Base-by-base conservation (phyloP, 1,139 yeast species). In the Saccharomycopsis hybrid region DNA sequence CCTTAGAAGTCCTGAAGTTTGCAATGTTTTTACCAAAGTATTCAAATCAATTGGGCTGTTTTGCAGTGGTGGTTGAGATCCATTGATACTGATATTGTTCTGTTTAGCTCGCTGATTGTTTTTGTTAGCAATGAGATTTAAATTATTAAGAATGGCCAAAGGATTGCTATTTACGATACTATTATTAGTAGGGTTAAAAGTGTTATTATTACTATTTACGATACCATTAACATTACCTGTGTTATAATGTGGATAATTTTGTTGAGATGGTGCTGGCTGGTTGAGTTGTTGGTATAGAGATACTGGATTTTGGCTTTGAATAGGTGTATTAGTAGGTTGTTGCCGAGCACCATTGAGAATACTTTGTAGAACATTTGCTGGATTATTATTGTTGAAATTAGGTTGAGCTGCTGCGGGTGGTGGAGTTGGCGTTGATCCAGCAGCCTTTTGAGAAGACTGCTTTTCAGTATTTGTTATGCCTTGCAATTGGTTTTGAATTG, bases 1-100 rank as follows among this genome's bases (percentile, higher is more conserved):
- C 32, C 51, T 56, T 11, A 59, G 49, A 9, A 58, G 42, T 2
- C 62, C 61, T 3, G 53, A 37, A 35, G 55, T 39, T n/a, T 57
- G 49, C 31, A 59, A 46, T 5, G 54, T 48, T 11, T 53, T 44
- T 11, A 58, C 41, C 32, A 53, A 50, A 5, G 50, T 43, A 3
- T 54, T 47, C 27, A 57, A 28, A 35, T 54, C 51, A 52, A 49
- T 57, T 59, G 32, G 52, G 30, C 13, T 41, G 36, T 30, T 29
- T 8, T 13, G 13, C 18, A 29, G 37, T 11, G 38, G 32, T 9
- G 46, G 32, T 24, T 13, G 25, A 11, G 35, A 31, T 7, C 35
- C 18, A 18, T 18, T 18, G 7, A 8, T 7, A 18, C 7, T 41
- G 7, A 5, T 25, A 9, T 40, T 25, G 13, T 40, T 25, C n/a